Conservation (phyloP, 306 rosid genomes). For the Astragalus membranaceus region DNA sequence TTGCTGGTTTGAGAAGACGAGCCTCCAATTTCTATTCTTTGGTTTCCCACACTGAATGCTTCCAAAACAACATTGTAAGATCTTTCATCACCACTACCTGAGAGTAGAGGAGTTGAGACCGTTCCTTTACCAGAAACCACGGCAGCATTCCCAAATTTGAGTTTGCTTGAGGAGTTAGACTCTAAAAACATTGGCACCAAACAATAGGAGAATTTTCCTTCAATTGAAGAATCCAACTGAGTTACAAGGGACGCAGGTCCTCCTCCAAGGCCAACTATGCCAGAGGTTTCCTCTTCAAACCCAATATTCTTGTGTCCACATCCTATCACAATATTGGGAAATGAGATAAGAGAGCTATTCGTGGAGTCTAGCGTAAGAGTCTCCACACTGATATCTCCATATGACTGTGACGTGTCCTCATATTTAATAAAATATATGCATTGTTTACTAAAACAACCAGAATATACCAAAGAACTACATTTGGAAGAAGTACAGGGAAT, state of each 20-base stretch:
- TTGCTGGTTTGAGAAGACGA: too few relatives aligned
- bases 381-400: conserved; percentile 27
- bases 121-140: not conserved
- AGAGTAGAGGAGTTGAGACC: conserved; percentile 4
- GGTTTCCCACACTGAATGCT: conserved; percentile 3
- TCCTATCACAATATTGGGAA: conserved; percentile 29
- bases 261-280: conserved; percentile 47
- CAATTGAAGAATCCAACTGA: conserved; percentile 23
- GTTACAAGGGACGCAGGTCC: conserved; percentile 27
- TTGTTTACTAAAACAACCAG: not conserved
- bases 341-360: not conserved
- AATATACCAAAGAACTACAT: rapidly evolving
- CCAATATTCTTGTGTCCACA: conserved; percentile 26
- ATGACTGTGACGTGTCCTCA: conserved; percentile 28
- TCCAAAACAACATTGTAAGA: not conserved
- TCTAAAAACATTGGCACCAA: not conserved
- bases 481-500: not conserved
- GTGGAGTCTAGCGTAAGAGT: conserved; percentile 35
- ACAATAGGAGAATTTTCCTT: conserved; percentile 46
- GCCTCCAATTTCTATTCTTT: not conserved
- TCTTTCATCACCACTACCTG: not conserved
- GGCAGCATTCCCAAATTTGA: conserved; percentile 3
- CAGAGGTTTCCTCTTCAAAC: not conserved
- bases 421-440: conserved; percentile 21
- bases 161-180: not conserved